Conservation (phyloP, 2,329 filamentous ascomycete genomes). For the Colletotrichum eremochloae region DNA sequence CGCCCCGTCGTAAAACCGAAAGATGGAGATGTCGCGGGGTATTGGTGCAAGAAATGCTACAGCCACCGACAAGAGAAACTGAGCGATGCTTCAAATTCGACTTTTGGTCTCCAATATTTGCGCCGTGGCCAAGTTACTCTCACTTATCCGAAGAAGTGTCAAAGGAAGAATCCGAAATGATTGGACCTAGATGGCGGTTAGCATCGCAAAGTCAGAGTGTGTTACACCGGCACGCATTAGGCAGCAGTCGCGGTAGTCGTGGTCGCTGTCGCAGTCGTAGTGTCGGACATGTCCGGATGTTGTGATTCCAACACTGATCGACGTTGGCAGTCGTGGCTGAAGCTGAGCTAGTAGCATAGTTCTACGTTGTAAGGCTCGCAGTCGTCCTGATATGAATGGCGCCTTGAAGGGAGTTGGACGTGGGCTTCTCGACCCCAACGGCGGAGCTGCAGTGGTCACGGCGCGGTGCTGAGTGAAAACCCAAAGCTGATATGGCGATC, state of each 20-base stretch:
- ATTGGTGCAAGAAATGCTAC: conserved; percentile 41
- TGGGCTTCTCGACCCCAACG: neutral
- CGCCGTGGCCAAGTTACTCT: conserved; percentile 45
- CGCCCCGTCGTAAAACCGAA: conserved; percentile 50
- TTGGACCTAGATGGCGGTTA: conserved; percentile 31
- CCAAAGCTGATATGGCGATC: neutral
- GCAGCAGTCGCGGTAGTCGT: conserved; percentile 14
- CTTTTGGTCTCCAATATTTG: conserved; percentile 41
- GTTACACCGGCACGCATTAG: neutral
- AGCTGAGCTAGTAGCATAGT: neutral
- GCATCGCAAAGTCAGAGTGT: neutral
- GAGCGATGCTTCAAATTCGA: conserved; percentile 43
- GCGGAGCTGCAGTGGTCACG: neutral
- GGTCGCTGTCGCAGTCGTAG: conserved; percentile 17
- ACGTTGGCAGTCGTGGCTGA: neutral
- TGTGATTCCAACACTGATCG: neutral
- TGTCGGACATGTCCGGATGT: neutral
- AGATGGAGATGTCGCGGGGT: conserved; percentile 38
- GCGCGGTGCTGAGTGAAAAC: neutral
- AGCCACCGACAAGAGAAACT: conserved; percentile 41
- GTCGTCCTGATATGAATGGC: too few species aligned
- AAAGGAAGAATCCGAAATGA: conserved; percentile 40
- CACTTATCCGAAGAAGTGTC: conserved; percentile 49
- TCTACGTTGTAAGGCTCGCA: neutral
- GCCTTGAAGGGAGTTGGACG: neutral